phyloP scores from a whole-genome alignment of 2,329 filamentous ascomycete species.

The Neonectria hederae region DNA sequence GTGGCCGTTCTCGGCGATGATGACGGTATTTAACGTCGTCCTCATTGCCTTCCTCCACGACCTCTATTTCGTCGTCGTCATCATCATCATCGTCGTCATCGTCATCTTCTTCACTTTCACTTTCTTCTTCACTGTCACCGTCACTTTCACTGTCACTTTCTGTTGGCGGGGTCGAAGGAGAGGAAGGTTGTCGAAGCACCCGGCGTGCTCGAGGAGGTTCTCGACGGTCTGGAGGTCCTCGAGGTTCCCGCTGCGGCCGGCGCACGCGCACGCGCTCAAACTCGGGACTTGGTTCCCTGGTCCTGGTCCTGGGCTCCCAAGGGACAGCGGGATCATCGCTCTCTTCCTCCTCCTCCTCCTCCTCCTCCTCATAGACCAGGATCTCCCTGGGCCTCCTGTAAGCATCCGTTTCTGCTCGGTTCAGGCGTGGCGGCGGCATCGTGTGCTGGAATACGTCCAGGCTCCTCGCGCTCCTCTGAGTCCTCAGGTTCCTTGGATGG shows the following conservation, averaged over 20 bases:
- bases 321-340: slow-evolving; percentile 27
- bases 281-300: slow-evolving; percentile 31
- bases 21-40: slow-evolving; percentile 30
- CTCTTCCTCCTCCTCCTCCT: slow-evolving; percentile 38
- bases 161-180: slow-evolving; percentile 12
- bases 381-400: slow-evolving; percentile 44
- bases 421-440: slow-evolving; percentile 44
- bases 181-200: slow-evolving; percentile 3
- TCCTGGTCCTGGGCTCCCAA: slow-evolving; percentile 34
- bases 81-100: slow-evolving; percentile 15
- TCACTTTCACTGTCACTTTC: slow-evolving; percentile 14
- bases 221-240: slow-evolving; percentile 2
- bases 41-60: slow-evolving; percentile 43
- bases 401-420: slow-evolving; percentile 43
- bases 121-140: slow-evolving; percentile 10
- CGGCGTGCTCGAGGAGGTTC: not conserved
- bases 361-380: slow-evolving; percentile 41
- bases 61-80: slow-evolving; percentile 43
- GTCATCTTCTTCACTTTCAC: slow-evolving; percentile 15
- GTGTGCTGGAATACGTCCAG: slow-evolving; percentile 42
- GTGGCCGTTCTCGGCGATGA: slow-evolving; percentile 22
- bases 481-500: slow-evolving; percentile 33
- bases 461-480: slow-evolving; percentile 37
- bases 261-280: slow-evolving; percentile 10
- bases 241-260: slow-evolving; percentile 8